These are phyloP conservation scores for Euphorbia peplus DNA, from an alignment of 345 rosid genomes.

Conservation along the genomic window DNA sequence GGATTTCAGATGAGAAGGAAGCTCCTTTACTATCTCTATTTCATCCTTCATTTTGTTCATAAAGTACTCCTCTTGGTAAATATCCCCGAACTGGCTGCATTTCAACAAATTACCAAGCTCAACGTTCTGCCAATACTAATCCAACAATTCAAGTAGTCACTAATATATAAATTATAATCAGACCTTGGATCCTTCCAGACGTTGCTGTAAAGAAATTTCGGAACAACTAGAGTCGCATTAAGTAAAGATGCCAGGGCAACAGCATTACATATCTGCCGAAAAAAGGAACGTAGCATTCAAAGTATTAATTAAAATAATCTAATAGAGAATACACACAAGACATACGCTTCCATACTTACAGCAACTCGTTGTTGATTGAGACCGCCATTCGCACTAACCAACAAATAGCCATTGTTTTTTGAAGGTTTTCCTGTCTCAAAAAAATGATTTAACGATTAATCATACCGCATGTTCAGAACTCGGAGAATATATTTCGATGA, in stretches of 20 bases:
- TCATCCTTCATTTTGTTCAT: slow-evolving; percentile 57
- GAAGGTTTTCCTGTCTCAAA: slow-evolving; percentile 40
- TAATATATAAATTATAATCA: neutral
- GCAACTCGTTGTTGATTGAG: slow-evolving; percentile 97
- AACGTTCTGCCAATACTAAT: slow-evolving; percentile 6
- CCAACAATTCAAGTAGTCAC: neutral
- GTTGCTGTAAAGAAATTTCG: slow-evolving; percentile 87
- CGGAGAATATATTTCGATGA: neutral
- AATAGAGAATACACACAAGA: too few relatives aligned
- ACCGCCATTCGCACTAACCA: slow-evolving; percentile 91
- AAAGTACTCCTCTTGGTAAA: slow-evolving; percentile 72
- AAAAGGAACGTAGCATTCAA: too few relatives aligned
- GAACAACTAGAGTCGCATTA: slow-evolving; percentile 72
- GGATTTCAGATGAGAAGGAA: slow-evolving; percentile 58
- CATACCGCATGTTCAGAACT: slow-evolving; percentile 1
- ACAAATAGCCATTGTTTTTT: slow-evolving; percentile 57
- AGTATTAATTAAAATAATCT: too few relatives aligned
- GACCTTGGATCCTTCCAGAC: slow-evolving; percentile 99
- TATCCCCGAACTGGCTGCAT: slow-evolving; percentile 84
- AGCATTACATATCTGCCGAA: slow-evolving; percentile 72
- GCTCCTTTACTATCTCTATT: slow-evolving; percentile 63
- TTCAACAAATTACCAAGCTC: slow-evolving; percentile 14
- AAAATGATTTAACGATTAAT: slow-evolving; percentile 13
- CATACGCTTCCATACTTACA: slow-evolving; percentile 45
- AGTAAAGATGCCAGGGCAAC: slow-evolving; percentile 77